Evolutionary conservation across 1,139 yeast species (phyloP), one percentile per base, ranked within the genome.

Genomic region (Lodderomyces margitis): DNA sequence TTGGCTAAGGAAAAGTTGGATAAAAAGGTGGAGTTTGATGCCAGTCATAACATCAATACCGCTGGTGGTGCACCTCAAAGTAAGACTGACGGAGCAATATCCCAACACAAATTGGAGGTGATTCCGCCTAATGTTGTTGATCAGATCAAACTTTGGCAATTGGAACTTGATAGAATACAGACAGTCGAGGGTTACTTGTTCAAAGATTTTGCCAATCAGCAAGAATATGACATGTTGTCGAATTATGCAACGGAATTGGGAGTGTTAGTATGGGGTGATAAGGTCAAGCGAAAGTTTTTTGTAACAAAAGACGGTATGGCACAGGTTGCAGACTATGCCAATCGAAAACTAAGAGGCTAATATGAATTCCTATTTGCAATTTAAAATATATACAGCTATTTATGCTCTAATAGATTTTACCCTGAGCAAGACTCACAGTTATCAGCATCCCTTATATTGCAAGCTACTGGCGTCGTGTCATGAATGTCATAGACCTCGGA

Each of bases 61-160:
- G 73, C 75, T 2, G 71, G 70, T 4, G 69, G 70, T 1, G 70
- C 64, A 38, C 61, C 70, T 3, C 68, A 67, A 45, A 47, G 56
- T 15, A 56, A 55, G 10, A 50, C 53, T 31, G 63, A 60, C 24
- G 52, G 52, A 3, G 47, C 49, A n/a, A 45, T 59, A 21, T 66
- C 69, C 14, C 71, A 70, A 46, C 78, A 75, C 45, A 60, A 61
- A 44, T 59, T 84, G 30, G 89, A 83, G 55, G 68, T 89, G 14
- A 65, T 92, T 10, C 98, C 98, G 3, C 96, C 98, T 0, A 94
- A 96, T 0, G 96, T 92, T 7, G 89, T 88, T 1, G 99, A 92
- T 64, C 99, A 92, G 60, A 87, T 92, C 51, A 83, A 83, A 57
- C 71, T 92, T 43, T 92, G 99, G 99, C 98, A 92, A 65, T 71